Evolutionary conservation across 257 asterid genomes (phyloP).

Genomic region (Anisodus acutangulus): DNA sequence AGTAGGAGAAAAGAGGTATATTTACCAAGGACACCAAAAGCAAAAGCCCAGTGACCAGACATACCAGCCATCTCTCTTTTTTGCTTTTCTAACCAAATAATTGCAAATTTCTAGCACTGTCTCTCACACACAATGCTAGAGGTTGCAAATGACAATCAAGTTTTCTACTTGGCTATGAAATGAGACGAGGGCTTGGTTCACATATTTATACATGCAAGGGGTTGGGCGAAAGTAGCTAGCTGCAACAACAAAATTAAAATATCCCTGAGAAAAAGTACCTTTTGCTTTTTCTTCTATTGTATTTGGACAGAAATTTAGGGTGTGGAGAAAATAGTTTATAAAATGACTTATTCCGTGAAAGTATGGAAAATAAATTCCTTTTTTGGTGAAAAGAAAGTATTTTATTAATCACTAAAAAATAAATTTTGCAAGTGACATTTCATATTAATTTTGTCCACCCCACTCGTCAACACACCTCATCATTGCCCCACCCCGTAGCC

Average conservation of each 20-base stretch:
- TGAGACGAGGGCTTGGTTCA: background rate
- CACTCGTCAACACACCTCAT: too few species aligned
- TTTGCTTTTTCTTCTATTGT: background rate
- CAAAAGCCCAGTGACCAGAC: slow-evolving; percentile 43
- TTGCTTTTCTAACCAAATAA: background rate
- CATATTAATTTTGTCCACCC: too few species aligned
- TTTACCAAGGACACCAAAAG: slow-evolving; percentile 61
- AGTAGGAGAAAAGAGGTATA: background rate
- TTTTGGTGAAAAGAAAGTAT: too few species aligned
- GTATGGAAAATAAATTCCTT: too few species aligned
- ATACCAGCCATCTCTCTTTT: background rate
- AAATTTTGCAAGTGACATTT: too few species aligned
- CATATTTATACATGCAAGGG: slow-evolving; percentile 18
- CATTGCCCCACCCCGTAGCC: too few species aligned
- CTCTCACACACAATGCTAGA: background rate
- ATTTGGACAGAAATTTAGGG: background rate
- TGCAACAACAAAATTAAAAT: background rate
- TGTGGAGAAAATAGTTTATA: too few species aligned
- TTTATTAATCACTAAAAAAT: too few species aligned
- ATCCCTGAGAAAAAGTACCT: too few species aligned
- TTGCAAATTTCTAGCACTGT: slow-evolving; percentile 9
- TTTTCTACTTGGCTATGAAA: slow-evolving; percentile 11
- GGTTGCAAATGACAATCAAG: background rate
- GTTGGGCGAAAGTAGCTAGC: background rate
- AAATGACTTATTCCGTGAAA: too few species aligned